Percentiles rank a stretch among this genome's conserved stretches.
These are phyloP conservation scores for Exserohilum turcica DNA, from an alignment of 2,329 filamentous ascomycete species.

Conservation along the genomic window DNA sequence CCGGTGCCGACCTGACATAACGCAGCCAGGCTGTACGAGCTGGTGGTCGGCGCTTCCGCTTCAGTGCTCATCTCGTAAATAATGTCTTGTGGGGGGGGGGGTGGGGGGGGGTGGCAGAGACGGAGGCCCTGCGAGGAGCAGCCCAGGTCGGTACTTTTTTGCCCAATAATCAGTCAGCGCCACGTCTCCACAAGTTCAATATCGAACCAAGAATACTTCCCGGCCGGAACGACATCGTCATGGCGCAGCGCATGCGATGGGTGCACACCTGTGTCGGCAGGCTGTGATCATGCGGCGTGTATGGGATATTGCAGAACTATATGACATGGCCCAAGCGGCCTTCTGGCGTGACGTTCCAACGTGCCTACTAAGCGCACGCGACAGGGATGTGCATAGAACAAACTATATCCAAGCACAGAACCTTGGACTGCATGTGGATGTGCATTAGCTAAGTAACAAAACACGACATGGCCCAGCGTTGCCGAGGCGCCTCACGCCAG, in stretches of 20 bases:
- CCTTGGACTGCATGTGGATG: conserved; percentile 11
- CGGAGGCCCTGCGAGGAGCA: conserved; percentile 3
- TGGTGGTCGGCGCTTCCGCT: conserved; percentile 1
- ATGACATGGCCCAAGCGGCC: conserved; percentile 13
- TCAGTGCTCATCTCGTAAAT: conserved; percentile 15
- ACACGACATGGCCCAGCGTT: conserved; percentile 13
- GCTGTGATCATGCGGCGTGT: conserved; percentile 13
- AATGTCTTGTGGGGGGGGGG: conserved; percentile 17
- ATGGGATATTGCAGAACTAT: conserved; percentile 16
- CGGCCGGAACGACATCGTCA: conserved; percentile 8
- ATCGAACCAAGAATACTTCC: conserved; percentile 7
- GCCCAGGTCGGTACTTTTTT: conserved; percentile 17
- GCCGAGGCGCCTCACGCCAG: conserved; percentile 11
- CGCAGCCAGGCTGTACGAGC: conserved; percentile 5
- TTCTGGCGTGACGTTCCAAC: conserved; percentile 7
- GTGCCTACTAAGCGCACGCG: conserved; percentile 7
- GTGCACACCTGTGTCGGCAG: conserved; percentile 13
- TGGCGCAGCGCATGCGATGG: conserved; percentile 9
- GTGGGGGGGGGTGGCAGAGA: too few relatives aligned
- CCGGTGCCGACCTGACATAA: conserved; percentile 9
- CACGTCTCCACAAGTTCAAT: conserved; percentile 5
- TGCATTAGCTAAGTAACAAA: conserved; percentile 25
- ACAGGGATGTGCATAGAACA: conserved; percentile 17
- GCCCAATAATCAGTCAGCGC: conserved; percentile 11
- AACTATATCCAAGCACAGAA: conserved; percentile 10